These are phyloP conservation scores for Colletotrichum ledebouriae DNA, from an alignment of 2,329 filamentous ascomycete species.

Conservation along the genomic window DNA sequence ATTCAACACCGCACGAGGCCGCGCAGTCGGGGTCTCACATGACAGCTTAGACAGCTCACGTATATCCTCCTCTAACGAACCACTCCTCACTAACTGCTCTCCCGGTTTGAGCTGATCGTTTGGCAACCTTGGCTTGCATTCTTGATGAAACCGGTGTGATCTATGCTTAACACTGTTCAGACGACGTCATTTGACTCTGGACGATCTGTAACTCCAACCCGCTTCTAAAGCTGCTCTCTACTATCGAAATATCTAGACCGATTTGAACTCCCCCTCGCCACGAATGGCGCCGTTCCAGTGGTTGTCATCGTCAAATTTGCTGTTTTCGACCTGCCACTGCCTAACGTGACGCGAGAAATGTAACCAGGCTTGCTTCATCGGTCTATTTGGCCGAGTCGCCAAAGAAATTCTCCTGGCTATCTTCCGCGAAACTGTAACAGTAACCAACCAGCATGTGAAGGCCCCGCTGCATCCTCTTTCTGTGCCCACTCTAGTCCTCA, in stretches of 20 bases:
- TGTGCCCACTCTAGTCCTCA: slow-evolving; percentile 47
- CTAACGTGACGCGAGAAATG: neutral
- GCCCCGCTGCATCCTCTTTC: slow-evolving; percentile 3
- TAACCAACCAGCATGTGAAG: neutral
- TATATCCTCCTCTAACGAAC: slow-evolving; percentile 17
- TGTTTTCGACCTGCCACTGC: slow-evolving; percentile 3
- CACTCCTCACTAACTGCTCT: slow-evolving; percentile 10
- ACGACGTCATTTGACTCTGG: slow-evolving; percentile 34
- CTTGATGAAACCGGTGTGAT: slow-evolving; percentile 20
- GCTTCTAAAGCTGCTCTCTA: slow-evolving; percentile 25
- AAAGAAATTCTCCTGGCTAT: slow-evolving; percentile 12
- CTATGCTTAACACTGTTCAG: slow-evolving; percentile 29
- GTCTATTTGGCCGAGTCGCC: slow-evolving; percentile 17
- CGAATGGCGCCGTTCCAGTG: slow-evolving; percentile 7
- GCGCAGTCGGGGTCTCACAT: slow-evolving; percentile 30
- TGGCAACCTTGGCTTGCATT: slow-evolving; percentile 28
- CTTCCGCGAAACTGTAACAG: slow-evolving; percentile 12
- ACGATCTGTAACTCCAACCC: slow-evolving; percentile 20
- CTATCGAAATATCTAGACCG: slow-evolving; percentile 3
- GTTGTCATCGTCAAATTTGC: slow-evolving; percentile 6
- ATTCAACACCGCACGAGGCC: neutral
- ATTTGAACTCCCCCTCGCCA: neutral
- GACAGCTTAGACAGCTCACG: neutral
- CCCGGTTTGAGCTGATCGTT: slow-evolving; percentile 29
- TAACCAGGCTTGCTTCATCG: slow-evolving; percentile 15